Evolutionary conservation across 495 filamentous ascomycete genomes (phyloP).

Genomic region (Lasiosphaeria ovina): DNA sequence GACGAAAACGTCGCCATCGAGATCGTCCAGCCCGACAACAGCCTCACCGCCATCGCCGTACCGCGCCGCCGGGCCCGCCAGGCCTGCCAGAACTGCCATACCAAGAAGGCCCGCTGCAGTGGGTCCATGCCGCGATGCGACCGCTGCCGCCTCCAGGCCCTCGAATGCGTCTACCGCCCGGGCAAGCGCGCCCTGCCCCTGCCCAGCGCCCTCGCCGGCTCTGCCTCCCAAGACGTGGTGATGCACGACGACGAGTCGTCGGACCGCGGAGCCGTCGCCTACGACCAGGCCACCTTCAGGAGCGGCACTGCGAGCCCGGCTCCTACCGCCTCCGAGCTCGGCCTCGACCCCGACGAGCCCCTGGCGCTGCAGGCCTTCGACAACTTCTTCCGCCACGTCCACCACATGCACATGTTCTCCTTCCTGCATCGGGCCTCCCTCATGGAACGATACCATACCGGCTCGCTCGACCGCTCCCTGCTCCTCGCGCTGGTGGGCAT

Average conservation of each 20-base stretch:
- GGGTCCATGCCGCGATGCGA: conserved; percentile 48
- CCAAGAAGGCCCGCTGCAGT: conserved; percentile 49
- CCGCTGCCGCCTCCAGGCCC: conserved; percentile 43
- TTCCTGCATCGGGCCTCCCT: conserved; percentile 52
- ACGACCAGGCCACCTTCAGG: conserved; percentile 21
- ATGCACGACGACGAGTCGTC: conserved; percentile 17
- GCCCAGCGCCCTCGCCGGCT: neutral
- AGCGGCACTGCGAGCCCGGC: conserved; percentile 24
- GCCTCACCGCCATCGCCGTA: conserved; percentile 33
- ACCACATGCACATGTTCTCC: conserved; percentile 50
- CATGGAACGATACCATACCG: conserved; percentile 51
- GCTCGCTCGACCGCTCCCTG: conserved; percentile 45
- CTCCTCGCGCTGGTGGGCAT: conserved; percentile 50
- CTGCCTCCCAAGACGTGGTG: conserved; percentile 4
- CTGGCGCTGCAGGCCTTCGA: conserved; percentile 44
- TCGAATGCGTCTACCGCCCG: conserved; percentile 50
- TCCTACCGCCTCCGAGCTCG: conserved; percentile 13
- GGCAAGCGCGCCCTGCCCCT: conserved; percentile 40
- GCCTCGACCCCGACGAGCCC: conserved; percentile 35
- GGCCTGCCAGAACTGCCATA: conserved; percentile 49
- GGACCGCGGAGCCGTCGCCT: conserved; percentile 12
- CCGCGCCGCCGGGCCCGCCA: conserved; percentile 48
- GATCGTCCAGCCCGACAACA: conserved; percentile 28
- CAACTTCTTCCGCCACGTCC: conserved; percentile 49
- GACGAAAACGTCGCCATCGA: conserved; percentile 35